Conservation (phyloP, 2,329 filamentous ascomycete species). For the Periconia sp. region DNA sequence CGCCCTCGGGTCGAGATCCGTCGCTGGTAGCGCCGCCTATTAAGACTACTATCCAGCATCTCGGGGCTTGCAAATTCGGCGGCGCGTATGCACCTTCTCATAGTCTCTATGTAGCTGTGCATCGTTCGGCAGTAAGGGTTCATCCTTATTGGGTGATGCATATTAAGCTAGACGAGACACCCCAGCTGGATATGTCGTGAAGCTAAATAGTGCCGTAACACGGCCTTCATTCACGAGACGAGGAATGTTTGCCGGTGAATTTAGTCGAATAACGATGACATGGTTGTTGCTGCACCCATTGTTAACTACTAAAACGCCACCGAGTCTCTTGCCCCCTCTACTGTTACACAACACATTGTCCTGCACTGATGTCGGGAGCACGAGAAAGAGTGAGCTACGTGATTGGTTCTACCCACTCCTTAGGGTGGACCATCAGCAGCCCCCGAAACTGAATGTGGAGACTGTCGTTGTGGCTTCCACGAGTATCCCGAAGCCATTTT, state of each 20-base stretch:
- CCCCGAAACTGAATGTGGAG: neutral
- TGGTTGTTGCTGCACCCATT: neutral
- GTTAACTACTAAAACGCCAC: neutral
- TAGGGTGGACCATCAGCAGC: neutral
- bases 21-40: neutral
- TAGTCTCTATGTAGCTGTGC: constrained; percentile 3
- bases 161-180: constrained; percentile 19
- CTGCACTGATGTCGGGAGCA: no score
- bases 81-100: constrained; percentile 12
- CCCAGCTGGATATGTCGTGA: constrained; percentile 13
- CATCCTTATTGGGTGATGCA: constrained; percentile 14
- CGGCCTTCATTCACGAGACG: constrained; percentile 5
- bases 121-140: constrained; percentile 11
- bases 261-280: neutral
- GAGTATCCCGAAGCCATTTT: constrained; percentile 6
- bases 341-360: no score
- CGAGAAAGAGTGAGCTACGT: no score
- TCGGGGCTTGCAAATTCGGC: neutral
- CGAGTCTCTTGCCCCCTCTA: no score
- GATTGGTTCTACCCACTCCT: neutral
- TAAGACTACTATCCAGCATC: neutral
- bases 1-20: neutral
- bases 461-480: neutral
- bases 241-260: neutral
- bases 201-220: constrained; percentile 9